Percentiles rank a stretch among this genome's conserved stretches.
phyloP scores from a whole-genome alignment of 176 grass and related monocot species.

The Bromus sterilis region DNA sequence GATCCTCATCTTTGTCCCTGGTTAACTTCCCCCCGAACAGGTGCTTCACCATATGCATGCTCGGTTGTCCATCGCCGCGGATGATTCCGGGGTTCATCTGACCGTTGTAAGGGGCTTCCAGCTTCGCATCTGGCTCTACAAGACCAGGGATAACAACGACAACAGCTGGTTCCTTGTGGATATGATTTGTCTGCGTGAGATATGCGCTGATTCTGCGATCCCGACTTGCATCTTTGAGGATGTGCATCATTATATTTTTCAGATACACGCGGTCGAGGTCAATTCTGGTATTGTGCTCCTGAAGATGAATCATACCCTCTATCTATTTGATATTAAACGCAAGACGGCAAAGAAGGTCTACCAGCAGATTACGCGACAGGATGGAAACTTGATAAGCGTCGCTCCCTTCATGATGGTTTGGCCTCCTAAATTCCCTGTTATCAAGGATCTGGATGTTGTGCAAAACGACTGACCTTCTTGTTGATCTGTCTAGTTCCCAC shows the following conservation, averaged over 20 bases:
- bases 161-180: background rate
- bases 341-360: background rate
- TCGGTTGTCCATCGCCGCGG: too few relatives aligned
- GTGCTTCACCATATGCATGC: too few relatives aligned
- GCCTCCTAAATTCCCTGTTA: too few relatives aligned
- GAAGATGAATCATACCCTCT: background rate
- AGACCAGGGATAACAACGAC: background rate
- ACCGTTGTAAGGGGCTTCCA: background rate
- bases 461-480: too few relatives aligned
- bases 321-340: background rate
- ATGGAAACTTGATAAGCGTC: too few relatives aligned
- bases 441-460: too few relatives aligned
- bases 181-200: background rate
- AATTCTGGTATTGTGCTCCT: background rate
- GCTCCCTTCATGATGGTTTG: too few relatives aligned
- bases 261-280: background rate
- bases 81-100: background rate
- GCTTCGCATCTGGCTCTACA: constrained; percentile 1
- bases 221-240: background rate
- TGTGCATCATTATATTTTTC: background rate
- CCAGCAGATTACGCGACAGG: background rate
- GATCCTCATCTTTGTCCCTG: background rate
- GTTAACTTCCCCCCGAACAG: background rate
- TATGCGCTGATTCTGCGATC: background rate
- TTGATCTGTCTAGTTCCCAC: too few relatives aligned